Conservation (phyloP, 2,329 filamentous ascomycete species). For the Phoma herbarum region DNA sequence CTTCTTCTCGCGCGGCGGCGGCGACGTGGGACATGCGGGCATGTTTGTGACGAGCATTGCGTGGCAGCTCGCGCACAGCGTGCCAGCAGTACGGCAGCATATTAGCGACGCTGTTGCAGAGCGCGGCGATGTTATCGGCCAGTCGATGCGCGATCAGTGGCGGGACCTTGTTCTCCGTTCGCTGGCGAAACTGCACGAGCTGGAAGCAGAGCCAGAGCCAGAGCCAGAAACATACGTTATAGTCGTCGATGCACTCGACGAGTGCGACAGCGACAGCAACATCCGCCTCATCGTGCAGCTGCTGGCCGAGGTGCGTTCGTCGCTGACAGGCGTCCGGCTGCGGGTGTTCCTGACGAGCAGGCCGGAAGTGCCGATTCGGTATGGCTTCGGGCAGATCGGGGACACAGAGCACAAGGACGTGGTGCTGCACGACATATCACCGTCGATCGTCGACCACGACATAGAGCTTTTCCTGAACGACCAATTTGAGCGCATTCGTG, state of each 20-base stretch:
- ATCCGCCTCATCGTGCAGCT: constrained; percentile 26
- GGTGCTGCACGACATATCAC: constrained; percentile 12
- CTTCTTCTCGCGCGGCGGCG: constrained; percentile 4
- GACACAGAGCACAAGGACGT: constrained; percentile 3
- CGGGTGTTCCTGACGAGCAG: constrained; percentile 32
- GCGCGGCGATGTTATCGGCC: constrained; percentile 11
- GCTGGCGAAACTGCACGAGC: constrained; percentile 12
- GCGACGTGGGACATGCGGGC: not conserved
- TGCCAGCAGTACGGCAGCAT: not conserved
- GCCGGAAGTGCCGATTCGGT: constrained; percentile 26
- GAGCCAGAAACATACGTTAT: constrained; percentile 10
- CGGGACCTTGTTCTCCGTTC: constrained; percentile 27
- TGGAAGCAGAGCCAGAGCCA: too few relatives aligned
- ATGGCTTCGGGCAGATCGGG: constrained; percentile 21
- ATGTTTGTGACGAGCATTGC: constrained; percentile 7
- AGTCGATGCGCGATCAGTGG: constrained; percentile 31
- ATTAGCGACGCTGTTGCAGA: not conserved
- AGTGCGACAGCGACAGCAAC: constrained; percentile 37
- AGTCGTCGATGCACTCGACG: constrained; percentile 44
- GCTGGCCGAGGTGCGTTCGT: constrained; percentile 13
- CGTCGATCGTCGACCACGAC: constrained; percentile 26
- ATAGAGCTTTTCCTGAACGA: too few relatives aligned
- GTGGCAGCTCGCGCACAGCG: not conserved
- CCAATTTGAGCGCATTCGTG: constrained; percentile 6
- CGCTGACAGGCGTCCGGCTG: constrained; percentile 3